phyloP scores from a whole-genome alignment of 176 grass and related monocot species.

The Puccinellia tenuiflora region DNA sequence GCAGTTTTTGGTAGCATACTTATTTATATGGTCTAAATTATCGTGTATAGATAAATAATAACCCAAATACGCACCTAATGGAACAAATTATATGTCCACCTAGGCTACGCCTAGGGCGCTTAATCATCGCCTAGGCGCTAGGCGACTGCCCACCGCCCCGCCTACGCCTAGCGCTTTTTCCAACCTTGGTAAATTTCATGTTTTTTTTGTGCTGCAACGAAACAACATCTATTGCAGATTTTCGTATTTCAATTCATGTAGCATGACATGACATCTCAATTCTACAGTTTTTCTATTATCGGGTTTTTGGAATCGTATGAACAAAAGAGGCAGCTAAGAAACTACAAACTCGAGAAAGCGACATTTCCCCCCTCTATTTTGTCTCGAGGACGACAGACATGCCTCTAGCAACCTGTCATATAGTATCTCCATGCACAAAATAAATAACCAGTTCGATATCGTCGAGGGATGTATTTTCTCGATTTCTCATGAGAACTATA shows the following conservation, averaged over 20 bases:
- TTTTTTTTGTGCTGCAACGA: background rate
- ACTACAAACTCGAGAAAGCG: background rate
- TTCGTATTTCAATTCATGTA: background rate
- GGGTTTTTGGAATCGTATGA: background rate
- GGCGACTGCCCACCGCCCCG: no score
- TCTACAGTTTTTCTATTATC: background rate
- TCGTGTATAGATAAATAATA: no score
- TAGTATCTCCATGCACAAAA: background rate
- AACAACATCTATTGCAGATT: background rate
- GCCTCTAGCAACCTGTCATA: background rate
- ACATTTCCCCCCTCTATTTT: no score
- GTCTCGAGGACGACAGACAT: no score
- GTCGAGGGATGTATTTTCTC: background rate
- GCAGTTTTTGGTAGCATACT: no score
- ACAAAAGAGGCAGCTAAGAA: background rate
- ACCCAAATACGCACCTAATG: no score
- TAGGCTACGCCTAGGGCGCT: no score
- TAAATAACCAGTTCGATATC: background rate
- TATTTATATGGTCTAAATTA: no score
- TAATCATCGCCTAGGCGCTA: no score
- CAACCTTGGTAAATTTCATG: background rate
- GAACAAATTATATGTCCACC: no score
- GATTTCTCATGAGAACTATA: no score
- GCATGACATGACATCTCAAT: background rate
- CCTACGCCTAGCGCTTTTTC: no score